Evolutionary conservation across 805 yeast species (phyloP).

Genomic region (Ogataea dorogensis): DNA sequence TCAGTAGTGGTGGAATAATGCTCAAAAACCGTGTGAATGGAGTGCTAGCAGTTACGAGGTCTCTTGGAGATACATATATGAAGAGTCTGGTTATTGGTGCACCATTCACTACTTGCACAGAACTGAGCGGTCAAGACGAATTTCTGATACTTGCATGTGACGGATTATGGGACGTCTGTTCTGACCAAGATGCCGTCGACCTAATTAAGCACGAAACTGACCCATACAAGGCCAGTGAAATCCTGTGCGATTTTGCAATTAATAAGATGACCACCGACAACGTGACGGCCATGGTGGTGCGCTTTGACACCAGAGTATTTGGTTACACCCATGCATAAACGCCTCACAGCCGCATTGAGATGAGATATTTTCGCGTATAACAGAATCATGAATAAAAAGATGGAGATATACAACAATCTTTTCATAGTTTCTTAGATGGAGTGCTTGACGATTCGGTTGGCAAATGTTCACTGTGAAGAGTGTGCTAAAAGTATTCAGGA

Average conservation of each 20-base stretch:
- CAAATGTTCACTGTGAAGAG: slow-evolving; percentile 55
- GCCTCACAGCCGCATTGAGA: slow-evolving; percentile 9
- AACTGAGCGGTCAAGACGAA: slow-evolving; percentile 62
- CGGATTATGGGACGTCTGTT: slow-evolving; percentile 94
- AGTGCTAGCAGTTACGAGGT: slow-evolving; percentile 89
- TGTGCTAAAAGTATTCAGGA: slow-evolving; percentile 43
- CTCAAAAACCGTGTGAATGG: slow-evolving; percentile 94
- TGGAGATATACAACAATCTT: background rate
- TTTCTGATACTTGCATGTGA: slow-evolving; percentile 91
- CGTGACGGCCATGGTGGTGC: slow-evolving; percentile 87
- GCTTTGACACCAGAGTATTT: slow-evolving; percentile 47
- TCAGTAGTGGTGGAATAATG: slow-evolving; percentile 78
- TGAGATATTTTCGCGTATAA: slow-evolving; percentile 12
- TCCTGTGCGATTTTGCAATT: slow-evolving; percentile 70
- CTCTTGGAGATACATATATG: slow-evolving; percentile 91
- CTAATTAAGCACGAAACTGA: slow-evolving; percentile 53
- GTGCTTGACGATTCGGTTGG: slow-evolving; percentile 29
- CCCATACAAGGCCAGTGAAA: slow-evolving; percentile 65
- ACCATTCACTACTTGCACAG: slow-evolving; percentile 90
- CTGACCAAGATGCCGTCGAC: slow-evolving; percentile 81
- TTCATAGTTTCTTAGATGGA: slow-evolving; percentile 20
- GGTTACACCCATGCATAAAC: slow-evolving; percentile 14
- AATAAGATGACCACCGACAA: slow-evolving; percentile 83
- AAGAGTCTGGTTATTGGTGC: slow-evolving; percentile 84
- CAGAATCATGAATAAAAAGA: slow-evolving; percentile 4